Conservation (phyloP, 108 stramenopile species). For the Chaetoceros muelleri region DNA sequence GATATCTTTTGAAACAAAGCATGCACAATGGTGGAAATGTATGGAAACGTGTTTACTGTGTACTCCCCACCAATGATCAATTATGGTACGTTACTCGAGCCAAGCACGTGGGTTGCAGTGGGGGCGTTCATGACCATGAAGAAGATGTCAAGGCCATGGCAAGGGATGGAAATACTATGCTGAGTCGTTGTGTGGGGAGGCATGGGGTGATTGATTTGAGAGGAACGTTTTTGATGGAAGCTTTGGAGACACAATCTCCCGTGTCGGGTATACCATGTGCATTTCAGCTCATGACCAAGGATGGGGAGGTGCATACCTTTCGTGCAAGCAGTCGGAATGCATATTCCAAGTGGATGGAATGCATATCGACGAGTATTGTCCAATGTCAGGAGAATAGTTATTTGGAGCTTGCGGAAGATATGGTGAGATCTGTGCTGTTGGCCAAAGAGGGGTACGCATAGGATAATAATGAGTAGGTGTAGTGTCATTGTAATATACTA, state of each 20-base stretch:
- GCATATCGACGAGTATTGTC: conserved; percentile 17
- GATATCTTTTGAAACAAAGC: conserved; percentile 38
- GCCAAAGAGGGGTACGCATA: too few species aligned
- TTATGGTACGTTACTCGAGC: conserved; percentile 34
- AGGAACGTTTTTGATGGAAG: conserved; percentile 28
- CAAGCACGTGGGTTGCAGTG: neutral
- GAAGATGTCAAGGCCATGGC: neutral
- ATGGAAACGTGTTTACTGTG: conserved; percentile 32
- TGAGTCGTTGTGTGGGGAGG: neutral
- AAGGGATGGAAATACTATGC: neutral
- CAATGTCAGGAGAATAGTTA: conserved; percentile 32
- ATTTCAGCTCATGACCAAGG: conserved; percentile 25
- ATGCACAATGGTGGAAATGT: conserved; percentile 14
- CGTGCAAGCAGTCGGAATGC: conserved; percentile 15
- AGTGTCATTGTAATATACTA: too few species aligned
- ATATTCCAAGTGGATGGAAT: conserved; percentile 24
- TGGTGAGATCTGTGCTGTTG: too few species aligned
- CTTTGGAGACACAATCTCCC: conserved; percentile 15
- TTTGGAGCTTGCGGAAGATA: conserved; percentile 29
- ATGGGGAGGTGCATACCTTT: conserved; percentile 25
- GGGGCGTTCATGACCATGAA: neutral
- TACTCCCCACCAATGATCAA: conserved; percentile 31
- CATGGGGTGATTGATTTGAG: conserved; percentile 27
- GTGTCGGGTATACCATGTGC: conserved; percentile 19
- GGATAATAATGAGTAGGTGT: too few species aligned